Base-by-base conservation (phyloP, 2,329 filamentous ascomycete genomes). In the Volutella citrinella region DNA sequence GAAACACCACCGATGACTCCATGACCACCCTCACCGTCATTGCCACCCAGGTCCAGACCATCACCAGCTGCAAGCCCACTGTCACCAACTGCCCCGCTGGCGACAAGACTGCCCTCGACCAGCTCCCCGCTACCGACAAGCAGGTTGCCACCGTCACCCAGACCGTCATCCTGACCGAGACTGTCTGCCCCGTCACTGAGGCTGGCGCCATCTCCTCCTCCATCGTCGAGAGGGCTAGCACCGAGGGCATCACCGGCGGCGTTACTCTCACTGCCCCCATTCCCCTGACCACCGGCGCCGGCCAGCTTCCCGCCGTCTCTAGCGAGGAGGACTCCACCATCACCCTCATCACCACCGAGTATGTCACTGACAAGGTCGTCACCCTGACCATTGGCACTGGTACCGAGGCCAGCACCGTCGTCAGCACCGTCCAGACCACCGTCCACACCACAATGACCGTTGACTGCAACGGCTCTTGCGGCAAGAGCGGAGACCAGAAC, bases 51-150 rank as follows among this genome's bases (percentile, higher is more conserved):
- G 60, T 76, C 45, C 63, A 72, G 42, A 80, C 76, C 58, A 65
- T 79, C 60, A 78, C 69, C 50, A 76, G 72, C 38, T 80, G 76
- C 56, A 72, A 65, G 43, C 63, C 76, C 36, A 73, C 69, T 36
- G 68, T 77, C 54, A 76, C 74, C 59, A 63, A 78, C 75, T 80
- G 76, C 61, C 65, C 65, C 35, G 57, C 58, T 41, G 42, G 42
- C 33, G 51, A 55, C 38, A 28, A 54, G 42, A 53, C 58, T 15
- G 59, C 48, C 32, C 49, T 61, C 32, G 56, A 56, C 32, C 48
- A 52, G 39, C 51, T 67, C 28, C 60, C 64, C 38, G 57, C 59
- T 43, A 47, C 52, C 11, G 56, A 63, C 43, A 58, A 55, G 51
- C 40, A 48, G 32, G 54, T 55, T 36, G 41, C 52, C 34, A 46